Evolutionary conservation across 176 grass and related monocot genomes (phyloP).

Genomic region (Zizania latifolia): DNA sequence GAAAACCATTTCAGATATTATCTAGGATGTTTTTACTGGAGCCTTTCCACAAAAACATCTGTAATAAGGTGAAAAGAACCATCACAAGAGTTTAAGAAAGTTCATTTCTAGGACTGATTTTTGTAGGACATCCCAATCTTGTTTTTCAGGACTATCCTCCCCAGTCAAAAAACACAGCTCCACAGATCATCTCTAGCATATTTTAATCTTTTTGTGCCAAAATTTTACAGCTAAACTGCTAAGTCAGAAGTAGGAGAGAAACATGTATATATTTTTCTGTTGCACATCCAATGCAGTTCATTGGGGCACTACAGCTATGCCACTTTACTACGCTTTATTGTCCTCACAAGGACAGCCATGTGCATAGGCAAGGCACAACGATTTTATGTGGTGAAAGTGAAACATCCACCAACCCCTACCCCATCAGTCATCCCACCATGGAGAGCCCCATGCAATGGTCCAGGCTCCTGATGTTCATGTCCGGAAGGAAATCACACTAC

Average conservation of each 20-base stretch:
- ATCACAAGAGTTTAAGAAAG: background rate
- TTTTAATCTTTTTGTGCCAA: background rate
- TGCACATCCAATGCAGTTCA: constrained; percentile 39
- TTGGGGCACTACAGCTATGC: constrained; percentile 7
- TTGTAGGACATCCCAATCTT: background rate
- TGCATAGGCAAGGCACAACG: constrained; percentile 3
- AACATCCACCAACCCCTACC: constrained; percentile 30
- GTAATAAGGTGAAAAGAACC: background rate
- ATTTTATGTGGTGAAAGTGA: constrained; percentile 34
- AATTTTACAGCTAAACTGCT: background rate
- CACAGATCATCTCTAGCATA: background rate
- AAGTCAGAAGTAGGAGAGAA: constrained; percentile 18
- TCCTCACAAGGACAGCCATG: constrained; percentile 44
- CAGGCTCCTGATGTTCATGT: constrained; percentile 8
- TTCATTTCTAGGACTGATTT: background rate
- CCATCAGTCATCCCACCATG: constrained; percentile 8
- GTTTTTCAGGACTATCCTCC: background rate
- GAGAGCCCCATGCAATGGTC: constrained; percentile 23
- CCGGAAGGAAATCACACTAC: constrained; percentile 12
- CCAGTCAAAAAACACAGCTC: background rate
- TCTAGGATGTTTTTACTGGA: background rate
- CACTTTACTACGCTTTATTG: constrained; percentile 32
- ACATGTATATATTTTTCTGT: constrained; percentile 17
- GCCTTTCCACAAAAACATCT: background rate
- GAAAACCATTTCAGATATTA: background rate